Conservation (phyloP, 2,329 filamentous ascomycete genomes). For the Leptographium wingfieldii region DNA sequence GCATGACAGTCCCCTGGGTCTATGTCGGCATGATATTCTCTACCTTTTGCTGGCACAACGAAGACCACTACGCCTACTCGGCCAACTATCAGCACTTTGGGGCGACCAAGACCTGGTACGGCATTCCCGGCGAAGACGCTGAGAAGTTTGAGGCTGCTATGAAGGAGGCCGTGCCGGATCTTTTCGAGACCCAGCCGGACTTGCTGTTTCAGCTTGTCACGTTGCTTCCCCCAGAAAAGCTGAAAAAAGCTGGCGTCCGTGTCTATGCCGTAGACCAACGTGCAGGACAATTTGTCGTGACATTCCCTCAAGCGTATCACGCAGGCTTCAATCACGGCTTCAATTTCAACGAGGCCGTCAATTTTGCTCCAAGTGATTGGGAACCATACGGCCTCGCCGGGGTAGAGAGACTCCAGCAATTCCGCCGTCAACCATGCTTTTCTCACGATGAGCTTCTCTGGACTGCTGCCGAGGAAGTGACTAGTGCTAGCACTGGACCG, state of each 20-base stretch:
- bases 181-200: conserved; percentile 95
- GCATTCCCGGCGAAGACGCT: conserved; percentile 85
- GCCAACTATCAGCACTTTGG: conserved; percentile 98
- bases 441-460: conserved; percentile 91
- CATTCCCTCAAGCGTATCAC: conserved; percentile 93
- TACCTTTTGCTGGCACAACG: conserved; percentile 98
- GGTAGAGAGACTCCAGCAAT: conserved; percentile 74
- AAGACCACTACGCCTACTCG: conserved; percentile 96
- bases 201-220: conserved; percentile 96
- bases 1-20: conserved; percentile 98
- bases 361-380: conserved; percentile 93
- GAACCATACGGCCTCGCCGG: conserved; percentile 81
- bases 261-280: conserved; percentile 94
- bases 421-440: conserved; percentile 87
- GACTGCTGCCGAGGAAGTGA: conserved; percentile 72
- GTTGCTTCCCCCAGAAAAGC: conserved; percentile 79
- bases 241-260: conserved; percentile 82
- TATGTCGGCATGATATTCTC: conserved; percentile 99
- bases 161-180: conserved; percentile 84
- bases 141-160: conserved; percentile 94
- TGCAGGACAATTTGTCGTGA: conserved; percentile 91
- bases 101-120: conserved; percentile 98
- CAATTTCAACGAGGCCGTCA: conserved; percentile 98
- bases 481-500: conserved; percentile 30
- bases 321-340: conserved; percentile 98